Evolutionary conservation across 768 basidiomycete genomes (phyloP), one percentile per base, ranked within the genome.

Genomic region (Nidularia pulvinata): DNA sequence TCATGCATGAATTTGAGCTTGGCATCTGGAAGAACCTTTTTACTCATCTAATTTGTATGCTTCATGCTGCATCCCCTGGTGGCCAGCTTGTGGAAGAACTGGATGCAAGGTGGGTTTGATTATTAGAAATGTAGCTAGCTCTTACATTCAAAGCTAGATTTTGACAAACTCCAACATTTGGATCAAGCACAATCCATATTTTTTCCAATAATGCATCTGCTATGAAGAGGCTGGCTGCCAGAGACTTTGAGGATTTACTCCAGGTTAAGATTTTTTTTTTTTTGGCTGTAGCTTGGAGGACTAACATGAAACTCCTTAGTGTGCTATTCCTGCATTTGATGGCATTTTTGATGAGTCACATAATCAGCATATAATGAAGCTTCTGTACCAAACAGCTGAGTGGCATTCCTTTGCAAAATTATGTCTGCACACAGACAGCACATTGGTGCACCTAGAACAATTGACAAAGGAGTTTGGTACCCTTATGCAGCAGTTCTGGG

Each of bases 361-460:
- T 19, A 48, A 56, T 7, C 19, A 32, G 48, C 37, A 50, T 1
- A 42, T 71, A 0, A 54, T 58, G 10, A 62, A 57, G 1, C 59
- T 74, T 0, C 49, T 76, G 0, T 72, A 64, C 45, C 37, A 51
- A 0, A 60, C 64, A 33, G 62, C 65, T 1, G 58, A 64, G 50
- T 75, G 71, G 69, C 73, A 75, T 54, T 63, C 61, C 0, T 53
- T 69, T 22, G 69, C 65, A 0, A 76, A 76, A 54, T 55, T 73
- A 3, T 63, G 61, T 1, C 52, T 71, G 45, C 71, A 73, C 44
- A 69, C 70, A 0, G 61, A 68, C 0, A n/a, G 32, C 0, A 68
- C 69, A 0, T 51, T 74, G 2, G 22, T 42, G 0, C 36, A 59
- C 1, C 63, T 77, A 3, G 61, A 67, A 0, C 48, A 56, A 0